Base-by-base conservation (phyloP, 2,329 filamentous ascomycete species). In the Scopulariopsis brevicaulis region DNA sequence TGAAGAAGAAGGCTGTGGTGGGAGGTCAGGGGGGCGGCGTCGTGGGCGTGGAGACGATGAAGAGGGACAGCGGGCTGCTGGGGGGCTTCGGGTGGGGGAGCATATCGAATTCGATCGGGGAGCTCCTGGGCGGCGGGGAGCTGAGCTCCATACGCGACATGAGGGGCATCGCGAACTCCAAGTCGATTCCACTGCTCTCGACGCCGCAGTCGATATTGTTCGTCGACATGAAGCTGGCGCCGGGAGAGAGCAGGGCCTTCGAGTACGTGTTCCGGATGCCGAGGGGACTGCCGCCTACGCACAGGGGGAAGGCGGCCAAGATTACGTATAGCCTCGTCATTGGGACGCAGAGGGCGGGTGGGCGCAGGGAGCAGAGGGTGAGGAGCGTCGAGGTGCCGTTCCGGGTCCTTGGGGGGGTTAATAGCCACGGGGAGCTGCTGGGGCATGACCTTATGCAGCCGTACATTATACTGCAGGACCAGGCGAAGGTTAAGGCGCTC, bases 141-240 rank as follows among this genome's bases (percentile, higher is more conserved):
- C 83, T 95, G 63, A 96, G 93, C 72, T 95, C 88, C 60, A 92
- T 99, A 68, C 91, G 92, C 66, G 92, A 97, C 68, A 96, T 97
- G 90, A 87, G 92, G 63, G 89, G 89, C 3, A 86, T 88, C 55
- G 88, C 87, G 28, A 94, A 87, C 68, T 88, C 90, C 35, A 92
- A 90, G 68, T 87, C 89, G 2, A 86, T 99, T 51, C 94, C 94
- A 0, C 76, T 99, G 53, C 78, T 99, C n/a, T 94, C 90, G 18
- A 97, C 93, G 5, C 92, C 93, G 1, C 94, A 97, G 72, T 96
- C 91, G 1, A 90, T 99, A 61, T 75, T 99, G 14, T 99, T 99
- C 69, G 94, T 99, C 57, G 92, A 99, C 70, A 76, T 99, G 58
- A 85, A 87, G 64, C 80, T 99, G 24, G 86, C 82, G 7, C 92